phyloP scores from a whole-genome alignment of 2,329 filamentous ascomycete genomes.

The Arthrobotrys musiformis region DNA sequence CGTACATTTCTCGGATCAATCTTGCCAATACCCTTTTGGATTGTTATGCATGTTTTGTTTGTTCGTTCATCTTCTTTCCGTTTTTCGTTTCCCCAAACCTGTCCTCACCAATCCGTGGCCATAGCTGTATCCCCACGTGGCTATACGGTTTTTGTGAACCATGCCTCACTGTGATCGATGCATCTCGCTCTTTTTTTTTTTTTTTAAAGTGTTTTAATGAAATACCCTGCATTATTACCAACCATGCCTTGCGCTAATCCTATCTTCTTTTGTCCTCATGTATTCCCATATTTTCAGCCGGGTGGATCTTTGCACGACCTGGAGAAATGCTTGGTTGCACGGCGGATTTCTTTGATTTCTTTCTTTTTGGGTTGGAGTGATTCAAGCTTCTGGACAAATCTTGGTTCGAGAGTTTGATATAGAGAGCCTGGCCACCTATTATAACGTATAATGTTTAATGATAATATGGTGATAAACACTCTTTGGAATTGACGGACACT shows the following conservation, averaged over 20 bases:
- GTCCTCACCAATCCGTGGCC: not conserved
- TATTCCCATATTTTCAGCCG: constrained; percentile 35
- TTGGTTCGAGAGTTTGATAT: constrained; percentile 23
- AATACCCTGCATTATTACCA: constrained; percentile 35
- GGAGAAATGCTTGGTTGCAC: constrained; percentile 8
- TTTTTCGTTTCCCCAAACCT: not conserved
- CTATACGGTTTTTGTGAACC: constrained; percentile 9
- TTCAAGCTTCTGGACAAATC: constrained; percentile 9
- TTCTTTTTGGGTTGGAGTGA: not conserved
- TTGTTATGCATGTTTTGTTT: not conserved
- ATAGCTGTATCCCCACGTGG: constrained; percentile 43
- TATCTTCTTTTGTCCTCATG: constrained; percentile 2
- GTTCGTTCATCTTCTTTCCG: not conserved
- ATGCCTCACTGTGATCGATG: not conserved
- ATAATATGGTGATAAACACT: constrained; percentile 24
- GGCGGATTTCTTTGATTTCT: not conserved
- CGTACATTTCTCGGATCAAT: not conserved
- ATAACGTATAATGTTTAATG: constrained; percentile 24
- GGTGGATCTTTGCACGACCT: not conserved
- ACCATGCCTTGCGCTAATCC: not conserved
- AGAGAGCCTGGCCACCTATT: constrained; percentile 21
- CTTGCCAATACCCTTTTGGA: constrained; percentile 9
- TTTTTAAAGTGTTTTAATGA: constrained; percentile 29
- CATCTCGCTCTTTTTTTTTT: not conserved
- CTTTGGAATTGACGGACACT: constrained; percentile 18